Conservation (phyloP, 768 basidiomycete genomes). For the Boletales sp. region DNA sequence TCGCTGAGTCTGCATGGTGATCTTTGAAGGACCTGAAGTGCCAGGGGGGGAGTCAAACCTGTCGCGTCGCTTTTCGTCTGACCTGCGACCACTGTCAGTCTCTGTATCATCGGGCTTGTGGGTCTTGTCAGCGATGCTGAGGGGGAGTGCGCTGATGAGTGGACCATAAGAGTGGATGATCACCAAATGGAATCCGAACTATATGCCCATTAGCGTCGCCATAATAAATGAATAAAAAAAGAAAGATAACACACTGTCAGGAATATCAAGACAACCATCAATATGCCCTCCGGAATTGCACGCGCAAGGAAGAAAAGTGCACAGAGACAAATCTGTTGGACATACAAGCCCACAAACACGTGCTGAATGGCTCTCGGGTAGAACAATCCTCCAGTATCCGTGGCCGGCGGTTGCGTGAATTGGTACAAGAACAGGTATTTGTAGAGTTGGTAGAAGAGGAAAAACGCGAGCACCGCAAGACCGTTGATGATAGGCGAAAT, state of each 20-base stretch:
- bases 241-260: constrained; percentile 58
- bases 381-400: constrained; percentile 90
- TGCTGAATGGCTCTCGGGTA: constrained; percentile 95
- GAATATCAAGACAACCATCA: constrained; percentile 83
- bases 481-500: constrained; percentile 95
- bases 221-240: too few relatives aligned
- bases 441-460: constrained; percentile 78
- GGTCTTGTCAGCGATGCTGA: constrained; percentile 72
- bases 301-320: constrained; percentile 89
- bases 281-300: constrained; percentile 68
- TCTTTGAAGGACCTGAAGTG: constrained; percentile 7
- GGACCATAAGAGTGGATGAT: constrained; percentile 80
- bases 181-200: constrained; percentile 67
- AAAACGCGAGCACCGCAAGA: constrained; percentile 77
- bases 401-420: constrained; percentile 60
- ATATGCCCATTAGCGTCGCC: neutral
- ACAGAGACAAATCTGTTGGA: constrained; percentile 80
- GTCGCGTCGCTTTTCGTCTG: constrained; percentile 15
- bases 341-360: constrained; percentile 89
- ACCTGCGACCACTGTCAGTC: neutral
- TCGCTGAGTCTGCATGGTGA: neutral
- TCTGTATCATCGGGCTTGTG: constrained; percentile 30
- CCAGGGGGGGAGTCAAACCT: constrained; percentile 5
- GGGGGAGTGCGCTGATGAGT: constrained; percentile 69
- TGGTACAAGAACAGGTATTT: constrained; percentile 85